A percentile compares a stretch with the other conserved stretches of the same genome.
Conservation (phyloP, 2,329 filamentous ascomycete genomes). For the Cryphonectria naterciae region DNA sequence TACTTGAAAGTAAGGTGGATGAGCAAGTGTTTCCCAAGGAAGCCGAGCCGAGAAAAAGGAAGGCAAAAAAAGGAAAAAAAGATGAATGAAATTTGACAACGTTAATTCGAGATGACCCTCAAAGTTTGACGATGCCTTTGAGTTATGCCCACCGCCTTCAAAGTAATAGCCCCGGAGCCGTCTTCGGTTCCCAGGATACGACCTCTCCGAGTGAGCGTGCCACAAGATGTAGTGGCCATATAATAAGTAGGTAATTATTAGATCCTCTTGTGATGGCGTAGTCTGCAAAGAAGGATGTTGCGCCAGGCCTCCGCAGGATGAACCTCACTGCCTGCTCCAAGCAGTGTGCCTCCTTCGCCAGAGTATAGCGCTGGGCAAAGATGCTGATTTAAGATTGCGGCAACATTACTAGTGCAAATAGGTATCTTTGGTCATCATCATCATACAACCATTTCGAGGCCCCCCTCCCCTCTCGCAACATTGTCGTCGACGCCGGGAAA, state of each 20-base stretch:
- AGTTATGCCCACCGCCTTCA: background rate
- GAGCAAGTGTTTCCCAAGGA: background rate
- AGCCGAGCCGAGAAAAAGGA: background rate
- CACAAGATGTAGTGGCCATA: background rate
- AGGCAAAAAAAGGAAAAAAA: background rate
- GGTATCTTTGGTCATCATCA: constrained; percentile 2
- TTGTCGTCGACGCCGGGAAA: background rate
- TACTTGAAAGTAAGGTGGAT: background rate
- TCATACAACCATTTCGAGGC: background rate
- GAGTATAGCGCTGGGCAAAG: background rate
- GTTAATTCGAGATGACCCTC: background rate
- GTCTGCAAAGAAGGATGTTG: background rate
- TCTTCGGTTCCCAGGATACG: background rate
- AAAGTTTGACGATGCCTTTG: background rate
- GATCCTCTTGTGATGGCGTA: background rate
- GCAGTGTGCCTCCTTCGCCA: background rate
- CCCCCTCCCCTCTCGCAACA: background rate
- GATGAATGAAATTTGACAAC: background rate
- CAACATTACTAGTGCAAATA: constrained; percentile 12
- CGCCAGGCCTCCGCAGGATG: background rate
- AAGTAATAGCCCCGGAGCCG: background rate
- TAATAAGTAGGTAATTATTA: background rate
- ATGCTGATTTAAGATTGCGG: background rate
- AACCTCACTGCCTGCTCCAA: background rate
- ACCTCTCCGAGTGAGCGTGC: background rate